Base-by-base conservation (phyloP, 1,284 basidiomycete species). In the Boletellus sp. region DNA sequence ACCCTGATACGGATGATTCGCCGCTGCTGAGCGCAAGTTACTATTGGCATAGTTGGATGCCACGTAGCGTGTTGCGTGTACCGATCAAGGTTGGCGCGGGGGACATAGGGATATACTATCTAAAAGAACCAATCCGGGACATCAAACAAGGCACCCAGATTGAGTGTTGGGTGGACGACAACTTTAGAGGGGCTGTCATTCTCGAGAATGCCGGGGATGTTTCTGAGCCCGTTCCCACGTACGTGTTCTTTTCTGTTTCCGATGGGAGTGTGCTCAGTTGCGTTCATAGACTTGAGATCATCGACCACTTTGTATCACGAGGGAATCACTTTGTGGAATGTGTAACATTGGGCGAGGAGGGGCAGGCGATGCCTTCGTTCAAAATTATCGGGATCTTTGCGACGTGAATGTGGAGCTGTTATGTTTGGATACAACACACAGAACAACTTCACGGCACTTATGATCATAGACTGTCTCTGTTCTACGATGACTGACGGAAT, bases 241-340 rank as follows among this genome's bases (percentile, higher is more conserved):
- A 64, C 49, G 84, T 78, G 36, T 49, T 46, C 53, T 42, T 33
- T 51, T 48, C 22, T 43, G 26, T 22, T 21, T 11, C 6, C 8
- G 13, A 7, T 30, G 13, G 13, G 19, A 7, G 21, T 36, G 20
- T 33, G 25, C 1, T 19, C 14, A 22, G 39, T 19, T n/a, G 1
- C 8, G 4, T 9, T 47, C 8, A n/a, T 32, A 90, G 88, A 45
- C 67, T 92, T 51, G 74, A 76, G 50, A 73, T 90, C 37, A 94
- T 95, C 54, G 92, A 94, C 67, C 80, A 79, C 46, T 76, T 69
- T 48, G 92, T 95, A 20, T 60, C 78, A 14, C 70, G 79, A 22
- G 92, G 92, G 5, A 81, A 84, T 39, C 93, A 95, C 64, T 94
- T 77, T 60, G 86, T 94, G 46, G 91, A 94, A 63, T 94, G 91